phyloP scores from a whole-genome alignment of 257 asterid genomes.

The Prunella vulgaris region DNA sequence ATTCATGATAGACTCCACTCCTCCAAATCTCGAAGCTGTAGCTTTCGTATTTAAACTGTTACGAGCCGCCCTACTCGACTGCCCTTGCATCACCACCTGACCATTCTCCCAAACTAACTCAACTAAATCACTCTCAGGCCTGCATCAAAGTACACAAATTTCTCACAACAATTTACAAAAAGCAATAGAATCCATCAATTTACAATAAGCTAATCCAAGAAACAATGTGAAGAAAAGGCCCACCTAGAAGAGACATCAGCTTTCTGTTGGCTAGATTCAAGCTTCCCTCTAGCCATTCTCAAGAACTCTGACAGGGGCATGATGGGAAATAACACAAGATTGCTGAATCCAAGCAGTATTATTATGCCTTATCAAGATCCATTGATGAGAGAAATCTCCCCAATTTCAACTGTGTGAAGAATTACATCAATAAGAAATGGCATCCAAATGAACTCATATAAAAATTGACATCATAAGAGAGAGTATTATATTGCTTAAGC shows the following conservation, averaged over 20 bases:
- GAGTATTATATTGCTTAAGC: slow-evolving; percentile 10
- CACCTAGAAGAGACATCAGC: slow-evolving; percentile 42
- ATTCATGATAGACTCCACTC: slow-evolving; percentile 36
- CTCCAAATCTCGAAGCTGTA: slow-evolving; percentile 36
- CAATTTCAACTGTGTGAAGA: slow-evolving; percentile 17
- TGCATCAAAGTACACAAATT: slow-evolving; percentile 32
- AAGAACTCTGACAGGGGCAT: slow-evolving; percentile 89
- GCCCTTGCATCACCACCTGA: slow-evolving; percentile 71
- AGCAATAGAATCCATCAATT: background rate
- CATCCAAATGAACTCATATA: slow-evolving; percentile 26
- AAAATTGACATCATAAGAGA: slow-evolving; percentile 18
- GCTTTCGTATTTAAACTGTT: slow-evolving; percentile 23
- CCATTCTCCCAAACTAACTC: slow-evolving; percentile 92
- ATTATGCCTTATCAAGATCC: slow-evolving; percentile 17
- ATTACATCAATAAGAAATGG: slow-evolving; percentile 18
- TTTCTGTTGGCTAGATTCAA: slow-evolving; percentile 45
- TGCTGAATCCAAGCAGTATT: slow-evolving; percentile 7
- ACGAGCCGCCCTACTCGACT: slow-evolving; percentile 40
- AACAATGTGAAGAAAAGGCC: slow-evolving; percentile 10
- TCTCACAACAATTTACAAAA: background rate
- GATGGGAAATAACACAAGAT: slow-evolving; percentile 23
- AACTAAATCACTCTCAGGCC: slow-evolving; percentile 49
- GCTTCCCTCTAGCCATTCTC: slow-evolving; percentile 64
- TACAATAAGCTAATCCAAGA: slow-evolving; percentile 7
- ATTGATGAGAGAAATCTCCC: slow-evolving; percentile 14